Evolutionary conservation across 2,329 filamentous ascomycete genomes (phyloP).

Genomic region (Colletotrichum musae): DNA sequence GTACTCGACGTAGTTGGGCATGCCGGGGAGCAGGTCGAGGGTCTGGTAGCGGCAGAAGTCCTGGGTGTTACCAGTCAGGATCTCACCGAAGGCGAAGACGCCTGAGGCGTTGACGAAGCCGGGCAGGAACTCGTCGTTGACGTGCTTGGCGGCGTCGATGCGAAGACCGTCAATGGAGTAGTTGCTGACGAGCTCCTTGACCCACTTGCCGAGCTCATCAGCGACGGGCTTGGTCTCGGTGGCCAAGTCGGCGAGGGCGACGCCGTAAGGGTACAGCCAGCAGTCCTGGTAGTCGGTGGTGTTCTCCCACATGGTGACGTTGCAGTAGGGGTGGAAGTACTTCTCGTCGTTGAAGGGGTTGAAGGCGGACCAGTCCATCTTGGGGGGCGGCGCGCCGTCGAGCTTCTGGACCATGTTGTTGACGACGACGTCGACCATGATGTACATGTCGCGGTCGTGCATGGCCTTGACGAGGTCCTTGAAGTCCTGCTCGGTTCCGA

Average conservation of each 20-base stretch:
- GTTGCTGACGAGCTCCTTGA: slow-evolving; percentile 69
- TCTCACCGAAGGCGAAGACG: slow-evolving; percentile 75
- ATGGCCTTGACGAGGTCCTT: slow-evolving; percentile 61
- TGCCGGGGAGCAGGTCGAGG: slow-evolving; percentile 67
- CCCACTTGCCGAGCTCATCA: slow-evolving; percentile 69
- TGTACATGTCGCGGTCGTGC: slow-evolving; percentile 67
- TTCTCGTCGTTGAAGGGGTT: slow-evolving; percentile 62
- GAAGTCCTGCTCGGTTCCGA: slow-evolving; percentile 65
- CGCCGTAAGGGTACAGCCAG: slow-evolving; percentile 67
- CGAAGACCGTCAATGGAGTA: slow-evolving; percentile 75
- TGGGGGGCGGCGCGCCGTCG: slow-evolving; percentile 58
- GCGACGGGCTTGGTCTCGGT: slow-evolving; percentile 67
- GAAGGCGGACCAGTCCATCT: slow-evolving; percentile 54
- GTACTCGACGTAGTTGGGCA: slow-evolving; percentile 73
- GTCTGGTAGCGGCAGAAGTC: slow-evolving; percentile 70
- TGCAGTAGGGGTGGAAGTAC: slow-evolving; percentile 74
- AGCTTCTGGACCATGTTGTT: slow-evolving; percentile 62
- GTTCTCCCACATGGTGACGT: slow-evolving; percentile 69
- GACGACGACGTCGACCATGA: slow-evolving; percentile 70
- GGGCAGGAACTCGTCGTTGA: slow-evolving; percentile 72
- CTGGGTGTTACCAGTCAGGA: slow-evolving; percentile 65
- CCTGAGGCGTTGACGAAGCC: slow-evolving; percentile 67
- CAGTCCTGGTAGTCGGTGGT: slow-evolving; percentile 67
- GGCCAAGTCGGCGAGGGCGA: slow-evolving; percentile 74
- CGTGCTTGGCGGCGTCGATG: slow-evolving; percentile 74